A percentile compares a stretch with the other conserved stretches of the same genome.
phyloP scores from a whole-genome alignment of 2,329 filamentous ascomycete species.

The Paracamarosporium sp. region DNA sequence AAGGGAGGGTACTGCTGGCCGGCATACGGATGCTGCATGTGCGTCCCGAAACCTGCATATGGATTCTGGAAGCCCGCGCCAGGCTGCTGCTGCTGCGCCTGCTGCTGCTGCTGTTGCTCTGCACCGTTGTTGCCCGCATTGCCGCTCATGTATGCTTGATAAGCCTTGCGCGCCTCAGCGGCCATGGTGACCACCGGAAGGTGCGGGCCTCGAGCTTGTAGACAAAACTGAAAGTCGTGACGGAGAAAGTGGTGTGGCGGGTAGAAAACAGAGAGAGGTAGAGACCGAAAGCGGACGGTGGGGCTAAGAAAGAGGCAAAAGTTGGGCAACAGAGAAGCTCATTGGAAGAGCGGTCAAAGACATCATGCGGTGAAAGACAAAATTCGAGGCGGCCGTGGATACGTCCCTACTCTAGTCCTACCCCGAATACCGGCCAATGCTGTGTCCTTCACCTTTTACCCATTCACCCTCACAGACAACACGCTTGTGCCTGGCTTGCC shows the following conservation, averaged over 20 bases:
- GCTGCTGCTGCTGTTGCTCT: slow-evolving; percentile 19
- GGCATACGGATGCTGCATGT: slow-evolving; percentile 5
- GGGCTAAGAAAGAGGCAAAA: slow-evolving; percentile 2
- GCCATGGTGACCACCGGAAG: slow-evolving; percentile 25
- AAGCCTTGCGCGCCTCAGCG: slow-evolving; percentile 39
- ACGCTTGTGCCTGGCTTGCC: not conserved
- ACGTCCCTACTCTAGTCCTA: slow-evolving; percentile 1
- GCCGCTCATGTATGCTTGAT: slow-evolving; percentile 39
- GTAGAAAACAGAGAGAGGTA: slow-evolving; percentile 5
- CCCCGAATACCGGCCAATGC: not conserved
- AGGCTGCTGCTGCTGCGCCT: not conserved
- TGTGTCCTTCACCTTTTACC: not conserved
- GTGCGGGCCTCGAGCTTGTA: slow-evolving; percentile 15
- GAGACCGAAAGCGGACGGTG: slow-evolving; percentile 4
- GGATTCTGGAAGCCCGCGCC: slow-evolving; percentile 8
- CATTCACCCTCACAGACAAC: not conserved
- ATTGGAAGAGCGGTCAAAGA: slow-evolving; percentile 6
- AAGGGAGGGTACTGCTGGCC: slow-evolving; percentile 19
- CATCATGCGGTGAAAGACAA: slow-evolving; percentile 20
- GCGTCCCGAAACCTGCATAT: slow-evolving; percentile 5
- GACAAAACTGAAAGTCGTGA: slow-evolving; percentile 10
- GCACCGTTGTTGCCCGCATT: slow-evolving; percentile 21
- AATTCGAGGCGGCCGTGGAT: not conserved
- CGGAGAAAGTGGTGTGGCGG: slow-evolving; percentile 12
- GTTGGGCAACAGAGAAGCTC: not conserved